Base-by-base conservation (phyloP, 768 basidiomycete genomes). In the Suillus brevipes region DNA sequence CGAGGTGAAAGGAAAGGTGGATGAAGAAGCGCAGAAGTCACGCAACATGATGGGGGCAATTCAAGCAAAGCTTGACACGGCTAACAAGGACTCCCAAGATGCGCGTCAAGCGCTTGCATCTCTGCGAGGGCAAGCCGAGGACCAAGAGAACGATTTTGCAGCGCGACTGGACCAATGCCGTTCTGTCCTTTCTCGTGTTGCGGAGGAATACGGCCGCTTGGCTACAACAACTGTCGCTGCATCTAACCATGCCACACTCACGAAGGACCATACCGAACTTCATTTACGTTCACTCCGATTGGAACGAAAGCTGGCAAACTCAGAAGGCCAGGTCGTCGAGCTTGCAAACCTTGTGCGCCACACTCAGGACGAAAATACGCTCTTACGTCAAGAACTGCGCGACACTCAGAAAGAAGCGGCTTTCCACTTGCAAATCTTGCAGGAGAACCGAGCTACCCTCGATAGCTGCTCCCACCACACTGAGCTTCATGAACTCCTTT, bases 221-320 rank as follows among this genome's bases (percentile, higher is more conserved):
- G 82, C 80, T 5, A 76, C 80, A 8, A 73, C 77, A 37, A 80
- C 83, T 3, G 79, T 87, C 14, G 69, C 81, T 7, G 66, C 69
- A 49, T 66, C 75, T 28, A 72, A 75, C 1, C 77, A 84, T 66
- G 70, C 71, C 23, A 66, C 70, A 8, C 78, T 89, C 42, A 78
- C 80, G 71, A 74, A 78, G 38, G 78, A 82, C 36, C 74, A 82
- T 64, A 62, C 75, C 2, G 67, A 73, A 5, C 65, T 82, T 37
- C 82, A 82, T 62, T 67, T 84, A 12, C 82, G 79, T 9, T 75
- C 78, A 31, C 73, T 80, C 34, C 86, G 89, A 36, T 76, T 91
- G 14, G 86, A 89, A 68, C 85, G 90, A 65, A 90, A 88, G 73
- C 78, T 91, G 16, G 85, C 84, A 47, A 89, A 89, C 69, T 80